phyloP scores from a whole-genome alignment of 1,284 basidiomycete genomes.

The Phellopilus nigrolimitatus region DNA sequence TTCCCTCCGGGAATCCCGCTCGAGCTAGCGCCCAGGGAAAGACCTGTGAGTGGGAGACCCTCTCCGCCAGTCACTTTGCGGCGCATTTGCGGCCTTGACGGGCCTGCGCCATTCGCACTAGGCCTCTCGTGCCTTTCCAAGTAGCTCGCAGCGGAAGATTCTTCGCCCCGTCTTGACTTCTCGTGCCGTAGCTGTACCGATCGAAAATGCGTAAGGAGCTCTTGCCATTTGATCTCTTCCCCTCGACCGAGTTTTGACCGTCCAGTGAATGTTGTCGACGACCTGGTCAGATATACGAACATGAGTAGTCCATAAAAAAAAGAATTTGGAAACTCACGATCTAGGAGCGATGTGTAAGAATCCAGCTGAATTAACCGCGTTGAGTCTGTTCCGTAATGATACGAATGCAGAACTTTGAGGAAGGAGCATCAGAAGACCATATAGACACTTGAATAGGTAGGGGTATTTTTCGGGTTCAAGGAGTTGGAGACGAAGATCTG shows the following conservation, averaged over 20 bases:
- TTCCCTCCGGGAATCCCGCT: not conserved
- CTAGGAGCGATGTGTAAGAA: slow-evolving; percentile 86
- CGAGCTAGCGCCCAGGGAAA: not conserved
- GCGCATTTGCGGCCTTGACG: slow-evolving; percentile 18
- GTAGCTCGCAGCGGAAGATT: slow-evolving; percentile 11
- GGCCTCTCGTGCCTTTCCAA: slow-evolving; percentile 9
- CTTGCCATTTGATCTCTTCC: slow-evolving; percentile 93
- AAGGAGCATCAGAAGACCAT: slow-evolving; percentile 95
- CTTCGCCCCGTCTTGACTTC: slow-evolving; percentile 59
- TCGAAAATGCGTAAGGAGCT: slow-evolving; percentile 83
- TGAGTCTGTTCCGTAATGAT: slow-evolving; percentile 89
- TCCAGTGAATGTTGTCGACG: slow-evolving; percentile 37
- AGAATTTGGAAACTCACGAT: slow-evolving; percentile 45
- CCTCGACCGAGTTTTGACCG: slow-evolving; percentile 70
- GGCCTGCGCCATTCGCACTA: slow-evolving; percentile 7
- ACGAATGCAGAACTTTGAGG: slow-evolving; percentile 97
- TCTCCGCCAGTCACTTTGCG: slow-evolving; percentile 14
- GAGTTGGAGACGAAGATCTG: slow-evolving; percentile 93
- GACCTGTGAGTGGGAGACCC: slow-evolving; percentile 6
- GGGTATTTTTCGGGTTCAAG: slow-evolving; percentile 97
- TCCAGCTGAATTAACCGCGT: slow-evolving; percentile 92
- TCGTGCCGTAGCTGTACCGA: slow-evolving; percentile 82
- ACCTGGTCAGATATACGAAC: slow-evolving; percentile 24
- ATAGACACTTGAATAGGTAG: slow-evolving; percentile 95
- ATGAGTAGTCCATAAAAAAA: slow-evolving; percentile 24